Conservation (phyloP, 371 early-diverging fungal genomes). For the Phascolomyces articulosus region DNA sequence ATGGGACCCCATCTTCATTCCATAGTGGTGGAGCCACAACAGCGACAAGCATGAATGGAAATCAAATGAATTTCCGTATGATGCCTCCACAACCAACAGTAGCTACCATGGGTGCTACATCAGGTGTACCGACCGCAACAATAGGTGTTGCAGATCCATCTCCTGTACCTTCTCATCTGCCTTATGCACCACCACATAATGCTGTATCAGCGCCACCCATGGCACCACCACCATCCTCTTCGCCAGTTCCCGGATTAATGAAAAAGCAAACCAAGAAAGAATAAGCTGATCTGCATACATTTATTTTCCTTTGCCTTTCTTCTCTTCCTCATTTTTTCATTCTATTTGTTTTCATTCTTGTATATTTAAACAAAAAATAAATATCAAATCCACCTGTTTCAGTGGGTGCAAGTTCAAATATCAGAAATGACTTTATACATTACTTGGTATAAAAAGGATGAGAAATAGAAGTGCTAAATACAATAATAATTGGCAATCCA, state of each 20-base stretch:
- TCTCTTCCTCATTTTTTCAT: too few relatives aligned
- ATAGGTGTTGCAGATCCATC: not conserved
- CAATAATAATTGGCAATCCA: too few relatives aligned
- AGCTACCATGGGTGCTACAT: not conserved
- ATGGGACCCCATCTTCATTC: not conserved
- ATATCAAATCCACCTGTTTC: too few relatives aligned
- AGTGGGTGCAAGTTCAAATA: too few relatives aligned
- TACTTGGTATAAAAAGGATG: too few relatives aligned
- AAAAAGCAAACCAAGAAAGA: conserved; percentile 7
- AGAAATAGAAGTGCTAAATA: too few relatives aligned
- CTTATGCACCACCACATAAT: conserved; percentile 6
- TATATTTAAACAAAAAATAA: not conserved
- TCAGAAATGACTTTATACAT: too few relatives aligned
- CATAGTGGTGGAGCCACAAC: not conserved
- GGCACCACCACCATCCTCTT: not conserved
- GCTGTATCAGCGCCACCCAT: not conserved
- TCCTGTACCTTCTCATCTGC: conserved; percentile 3
- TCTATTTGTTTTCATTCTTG: not conserved
- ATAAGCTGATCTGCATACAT: not conserved
- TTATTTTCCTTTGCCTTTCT: not conserved
- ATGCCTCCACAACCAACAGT: conserved; percentile 11
- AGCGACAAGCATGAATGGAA: not conserved
- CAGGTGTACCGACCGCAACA: not conserved
- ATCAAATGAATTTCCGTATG: not conserved
- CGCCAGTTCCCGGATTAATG: not conserved